Percentiles rank a stretch among this genome's conserved stretches.
These are phyloP conservation scores for Cystobasidium sp. DNA, from an alignment of 1,284 basidiomycete species.

Conservation along the genomic window DNA sequence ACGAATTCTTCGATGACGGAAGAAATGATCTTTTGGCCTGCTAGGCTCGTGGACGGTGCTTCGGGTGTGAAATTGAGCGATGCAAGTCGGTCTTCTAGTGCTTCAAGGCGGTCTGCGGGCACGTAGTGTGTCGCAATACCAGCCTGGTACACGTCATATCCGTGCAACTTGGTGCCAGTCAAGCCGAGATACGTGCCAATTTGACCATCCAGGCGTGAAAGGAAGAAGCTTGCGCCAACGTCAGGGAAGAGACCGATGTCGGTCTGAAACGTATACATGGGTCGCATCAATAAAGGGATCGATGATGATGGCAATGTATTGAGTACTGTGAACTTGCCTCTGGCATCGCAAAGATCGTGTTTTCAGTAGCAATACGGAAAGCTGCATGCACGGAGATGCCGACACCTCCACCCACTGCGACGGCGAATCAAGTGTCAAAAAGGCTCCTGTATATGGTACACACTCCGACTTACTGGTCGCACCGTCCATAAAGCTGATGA, in stretches of 20 bases:
- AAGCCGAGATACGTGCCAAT: conserved; percentile 92
- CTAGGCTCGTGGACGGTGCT: conserved; percentile 16
- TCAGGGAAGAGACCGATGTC: conserved; percentile 69
- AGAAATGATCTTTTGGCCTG: conserved; percentile 55
- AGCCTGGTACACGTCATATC: conserved; percentile 25
- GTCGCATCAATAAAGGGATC: not conserved
- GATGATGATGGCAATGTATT: not conserved
- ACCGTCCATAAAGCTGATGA: conserved; percentile 88
- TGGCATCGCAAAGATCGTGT: conserved; percentile 94
- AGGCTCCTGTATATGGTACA: not conserved
- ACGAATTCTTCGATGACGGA: conserved; percentile 65
- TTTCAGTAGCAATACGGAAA: conserved; percentile 92
- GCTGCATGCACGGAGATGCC: conserved; percentile 86
- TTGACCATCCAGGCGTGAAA: conserved; percentile 87
- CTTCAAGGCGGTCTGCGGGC: conserved; percentile 72
- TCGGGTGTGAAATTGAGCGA: conserved; percentile 52
- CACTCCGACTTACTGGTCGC: conserved; percentile 70
- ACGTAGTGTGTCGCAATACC: conserved; percentile 77
- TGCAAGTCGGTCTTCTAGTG: conserved; percentile 61
- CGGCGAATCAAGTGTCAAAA: not conserved
- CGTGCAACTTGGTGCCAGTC: conserved; percentile 63
- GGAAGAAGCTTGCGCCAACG: conserved; percentile 88
- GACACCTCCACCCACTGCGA: conserved; percentile 90
- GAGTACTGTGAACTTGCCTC: conserved; percentile 60
- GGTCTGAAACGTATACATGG: conserved; percentile 50